Conservation (phyloP, 176 grass and related monocot genomes). For the Musa beccarii region DNA sequence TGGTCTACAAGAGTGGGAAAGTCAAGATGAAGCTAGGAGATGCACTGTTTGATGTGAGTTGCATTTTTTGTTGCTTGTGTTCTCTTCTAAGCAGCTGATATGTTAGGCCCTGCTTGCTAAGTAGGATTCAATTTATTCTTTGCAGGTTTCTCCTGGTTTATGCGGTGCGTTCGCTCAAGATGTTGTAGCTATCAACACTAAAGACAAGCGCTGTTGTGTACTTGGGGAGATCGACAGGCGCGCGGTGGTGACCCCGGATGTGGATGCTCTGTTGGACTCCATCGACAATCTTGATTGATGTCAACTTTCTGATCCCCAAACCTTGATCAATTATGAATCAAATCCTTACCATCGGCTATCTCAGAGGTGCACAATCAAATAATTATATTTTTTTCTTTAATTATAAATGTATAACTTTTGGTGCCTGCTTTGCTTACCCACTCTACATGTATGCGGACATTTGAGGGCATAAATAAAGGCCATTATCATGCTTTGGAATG, state of each 20-base stretch:
- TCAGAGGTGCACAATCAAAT: no score
- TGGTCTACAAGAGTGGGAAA: constrained; percentile 70
- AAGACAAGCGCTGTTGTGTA: constrained; percentile 37
- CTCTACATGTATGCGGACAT: no score
- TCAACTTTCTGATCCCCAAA: neutral
- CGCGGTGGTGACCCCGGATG: constrained; percentile 47
- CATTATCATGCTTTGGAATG: no score
- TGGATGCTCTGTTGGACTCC: constrained; percentile 39
- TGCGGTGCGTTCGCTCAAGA: constrained; percentile 37
- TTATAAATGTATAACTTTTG: no score
- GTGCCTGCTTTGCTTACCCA: no score
- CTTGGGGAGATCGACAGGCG: constrained; percentile 49
- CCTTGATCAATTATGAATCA: no score
- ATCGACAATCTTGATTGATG: neutral
- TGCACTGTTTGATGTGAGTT: constrained; percentile 58
- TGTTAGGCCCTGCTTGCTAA: neutral
- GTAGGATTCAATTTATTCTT: neutral
- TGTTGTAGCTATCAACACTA: constrained; percentile 48
- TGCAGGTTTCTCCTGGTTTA: constrained; percentile 52
- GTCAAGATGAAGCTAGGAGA: constrained; percentile 88
- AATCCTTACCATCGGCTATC: no score
- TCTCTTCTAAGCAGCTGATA: no score
- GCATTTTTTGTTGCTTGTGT: no score
- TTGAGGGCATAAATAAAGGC: no score
- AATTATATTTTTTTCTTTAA: no score